Conservation (phyloP, 345 rosid species). For the Psidium friedrichsthalianum region DNA sequence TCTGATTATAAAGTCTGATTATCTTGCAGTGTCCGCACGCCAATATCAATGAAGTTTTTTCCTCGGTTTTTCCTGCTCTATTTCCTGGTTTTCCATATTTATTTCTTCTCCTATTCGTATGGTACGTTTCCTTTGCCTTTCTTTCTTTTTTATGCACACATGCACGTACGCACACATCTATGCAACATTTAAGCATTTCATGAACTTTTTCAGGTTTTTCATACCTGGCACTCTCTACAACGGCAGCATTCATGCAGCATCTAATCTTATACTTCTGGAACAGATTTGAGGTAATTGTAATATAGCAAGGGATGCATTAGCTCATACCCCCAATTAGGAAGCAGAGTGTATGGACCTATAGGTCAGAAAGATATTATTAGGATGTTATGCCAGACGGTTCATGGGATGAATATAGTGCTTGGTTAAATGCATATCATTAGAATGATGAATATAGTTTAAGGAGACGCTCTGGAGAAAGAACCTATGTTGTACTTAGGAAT, state of each 20-base stretch:
- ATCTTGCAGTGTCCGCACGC: constrained; percentile 91
- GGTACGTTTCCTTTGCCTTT: constrained; percentile 34
- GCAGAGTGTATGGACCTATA: neutral
- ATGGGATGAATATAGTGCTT: neutral
- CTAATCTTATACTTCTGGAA: constrained; percentile 96
- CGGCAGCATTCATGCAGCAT: constrained; percentile 96
- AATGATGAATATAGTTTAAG: neutral
- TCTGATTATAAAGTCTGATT: neutral
- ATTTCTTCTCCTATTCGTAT: constrained; percentile 87
- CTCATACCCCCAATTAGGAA: neutral
- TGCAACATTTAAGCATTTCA: neutral
- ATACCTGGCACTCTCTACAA: constrained; percentile 76
- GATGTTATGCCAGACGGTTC: neutral
- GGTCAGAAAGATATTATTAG: neutral
- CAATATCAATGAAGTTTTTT: constrained; percentile 98
- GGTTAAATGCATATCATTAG: neutral
- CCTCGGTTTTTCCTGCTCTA: constrained; percentile 97
- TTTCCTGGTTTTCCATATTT: constrained; percentile 96
- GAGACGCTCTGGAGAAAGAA: neutral
- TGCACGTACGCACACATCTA: neutral
- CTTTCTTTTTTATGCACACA: neutral
- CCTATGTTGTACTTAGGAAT: neutral
- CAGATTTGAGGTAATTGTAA: constrained; percentile 72
- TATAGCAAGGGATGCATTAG: neutral
- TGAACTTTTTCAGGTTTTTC: constrained; percentile 59